These are phyloP conservation scores for Diplogelasinospora grovesii DNA, from an alignment of 495 filamentous ascomycete genomes.

Conservation along the genomic window DNA sequence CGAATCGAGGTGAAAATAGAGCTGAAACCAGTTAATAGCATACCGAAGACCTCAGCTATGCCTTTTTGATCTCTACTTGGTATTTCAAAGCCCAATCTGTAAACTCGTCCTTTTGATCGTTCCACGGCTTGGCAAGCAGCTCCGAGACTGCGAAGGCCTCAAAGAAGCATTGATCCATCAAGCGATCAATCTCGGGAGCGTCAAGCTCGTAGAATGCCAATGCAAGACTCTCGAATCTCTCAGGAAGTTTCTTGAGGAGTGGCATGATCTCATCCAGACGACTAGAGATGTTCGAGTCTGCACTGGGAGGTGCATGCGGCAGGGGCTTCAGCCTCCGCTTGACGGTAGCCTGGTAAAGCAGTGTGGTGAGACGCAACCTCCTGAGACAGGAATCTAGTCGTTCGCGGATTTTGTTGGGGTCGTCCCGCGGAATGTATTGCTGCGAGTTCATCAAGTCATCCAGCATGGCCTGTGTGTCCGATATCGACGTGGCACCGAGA, in stretches of 20 bases:
- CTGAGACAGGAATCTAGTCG: constrained; percentile 50
- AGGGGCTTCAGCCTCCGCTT: constrained; percentile 56
- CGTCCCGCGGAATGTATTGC: constrained; percentile 46
- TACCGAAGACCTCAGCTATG: not conserved
- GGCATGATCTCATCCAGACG: constrained; percentile 40
- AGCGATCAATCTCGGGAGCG: constrained; percentile 31
- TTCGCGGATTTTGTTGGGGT: constrained; percentile 48
- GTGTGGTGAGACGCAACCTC: constrained; percentile 48
- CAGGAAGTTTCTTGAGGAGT: constrained; percentile 33
- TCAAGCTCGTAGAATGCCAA: constrained; percentile 47
- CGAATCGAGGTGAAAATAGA: not conserved
- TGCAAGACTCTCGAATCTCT: constrained; percentile 35
- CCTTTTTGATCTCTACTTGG: constrained; percentile 41
- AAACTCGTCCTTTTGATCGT: constrained; percentile 39
- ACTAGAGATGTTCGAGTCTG: constrained; percentile 19
- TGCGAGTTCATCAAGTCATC: constrained; percentile 51
- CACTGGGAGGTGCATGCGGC: constrained; percentile 25
- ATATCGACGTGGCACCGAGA: constrained; percentile 12
- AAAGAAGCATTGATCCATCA: constrained; percentile 44
- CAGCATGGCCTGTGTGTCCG: constrained; percentile 38
- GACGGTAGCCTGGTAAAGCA: constrained; percentile 53
- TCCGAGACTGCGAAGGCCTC: constrained; percentile 41
- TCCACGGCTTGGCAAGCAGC: constrained; percentile 37
- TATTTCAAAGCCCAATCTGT: constrained; percentile 43
- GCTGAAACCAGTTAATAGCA: not conserved